Base-by-base conservation (phyloP, 345 rosid genomes). In the Litchi chinensis region DNA sequence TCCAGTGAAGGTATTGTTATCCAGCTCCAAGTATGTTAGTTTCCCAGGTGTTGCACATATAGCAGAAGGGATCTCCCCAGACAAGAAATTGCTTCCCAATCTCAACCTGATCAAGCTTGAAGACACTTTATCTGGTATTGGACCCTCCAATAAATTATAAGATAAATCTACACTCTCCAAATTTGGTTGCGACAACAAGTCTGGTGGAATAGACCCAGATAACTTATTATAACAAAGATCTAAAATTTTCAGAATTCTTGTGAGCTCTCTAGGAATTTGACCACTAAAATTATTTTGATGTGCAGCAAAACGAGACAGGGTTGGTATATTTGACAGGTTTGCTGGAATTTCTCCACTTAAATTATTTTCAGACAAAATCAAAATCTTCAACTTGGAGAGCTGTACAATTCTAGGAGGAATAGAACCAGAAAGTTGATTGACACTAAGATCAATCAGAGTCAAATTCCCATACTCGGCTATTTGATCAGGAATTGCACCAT, bases 21-120 rank as follows among this genome's bases (percentile, higher is more conserved):
- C 97, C 85, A 90, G 76, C 82, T 93, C 94, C 84, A 95, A 81
- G 82, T 92, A 93, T 12, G 76, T 88, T 82, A 93, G 86, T 0
- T 28, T 76, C 54, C 26, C 10, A 21, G 77, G 85, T 43, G 54
- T 73, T 22, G 69, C 77, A 76, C 89, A 76, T 10, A 76, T 21
- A 40, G 71, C 37, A 56, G 87, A 65, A 18, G 91, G 87, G 63
- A 93, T 70, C 0, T 26, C 0, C 67, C 90, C 95, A 37, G 1
- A 48, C 24, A 91, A 87, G 0, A 0, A 52, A 74, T 93, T 93
- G 87, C 88, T 80, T 78, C 97, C 96, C 72, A 94, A 80, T 82
- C 97, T 89, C 86, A 95, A 54, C 83, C 95, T 87, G 10, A 93
- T 50, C 87, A 92, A 56, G 78, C 79, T 28, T n/a, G 73, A 1